These are phyloP conservation scores for Paramecium tetraurelia DNA, from an alignment of 73 alveolate species.

Conservation along the genomic window DNA sequence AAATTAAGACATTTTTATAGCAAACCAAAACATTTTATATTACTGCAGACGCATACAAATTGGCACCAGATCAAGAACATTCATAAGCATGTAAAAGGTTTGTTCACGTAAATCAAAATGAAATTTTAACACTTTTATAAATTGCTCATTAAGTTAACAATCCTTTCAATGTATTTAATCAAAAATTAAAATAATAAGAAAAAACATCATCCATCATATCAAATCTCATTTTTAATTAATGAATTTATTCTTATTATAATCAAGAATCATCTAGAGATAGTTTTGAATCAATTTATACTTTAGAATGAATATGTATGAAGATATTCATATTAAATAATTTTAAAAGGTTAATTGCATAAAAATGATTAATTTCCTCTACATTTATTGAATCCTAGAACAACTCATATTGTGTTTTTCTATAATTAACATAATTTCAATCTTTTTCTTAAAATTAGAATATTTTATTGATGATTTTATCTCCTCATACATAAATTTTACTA, in stretches of 20 bases:
- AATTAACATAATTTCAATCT: no score
- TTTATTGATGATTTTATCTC: no score
- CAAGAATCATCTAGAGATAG: background rate
- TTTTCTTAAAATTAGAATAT: no score
- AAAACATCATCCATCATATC: background rate
- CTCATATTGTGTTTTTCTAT: no score
- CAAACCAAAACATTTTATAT: background rate
- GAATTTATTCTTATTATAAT: background rate
- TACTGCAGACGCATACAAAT: background rate
- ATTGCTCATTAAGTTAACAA: background rate
- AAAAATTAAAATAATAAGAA: background rate
- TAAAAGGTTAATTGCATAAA: background rate
- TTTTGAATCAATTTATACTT: background rate
- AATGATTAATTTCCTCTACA: background rate
- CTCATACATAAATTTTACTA: no score
- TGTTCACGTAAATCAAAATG: background rate
- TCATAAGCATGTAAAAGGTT: background rate
- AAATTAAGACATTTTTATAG: background rate
- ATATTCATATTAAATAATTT: no score
- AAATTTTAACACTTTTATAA: background rate
- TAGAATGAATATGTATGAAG: background rate
- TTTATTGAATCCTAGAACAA: no score
- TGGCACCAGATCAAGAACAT: background rate
- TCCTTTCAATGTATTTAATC: background rate
- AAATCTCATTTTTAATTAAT: background rate